Conservation (phyloP, 345 rosid genomes). For the Leavenworthia alabamica region DNA sequence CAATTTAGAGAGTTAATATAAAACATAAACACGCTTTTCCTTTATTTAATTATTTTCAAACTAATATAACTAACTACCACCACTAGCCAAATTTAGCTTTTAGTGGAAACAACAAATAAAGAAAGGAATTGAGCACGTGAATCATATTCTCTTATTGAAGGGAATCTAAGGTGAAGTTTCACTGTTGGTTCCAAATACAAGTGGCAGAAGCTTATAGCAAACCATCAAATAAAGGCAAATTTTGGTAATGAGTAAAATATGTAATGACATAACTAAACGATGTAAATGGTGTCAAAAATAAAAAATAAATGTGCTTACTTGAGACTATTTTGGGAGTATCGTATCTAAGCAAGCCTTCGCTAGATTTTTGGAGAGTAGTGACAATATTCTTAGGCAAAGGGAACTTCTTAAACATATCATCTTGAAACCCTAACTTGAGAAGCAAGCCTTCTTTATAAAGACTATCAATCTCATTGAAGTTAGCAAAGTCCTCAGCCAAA, state of each 20-base stretch:
- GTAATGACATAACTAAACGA: not conserved
- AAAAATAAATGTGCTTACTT: conserved; percentile 44
- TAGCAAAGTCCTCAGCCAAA: conserved; percentile 55
- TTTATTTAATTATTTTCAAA: not conserved
- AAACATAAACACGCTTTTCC: conserved; percentile 11
- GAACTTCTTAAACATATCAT: conserved; percentile 63
- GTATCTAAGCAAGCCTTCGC: conserved; percentile 77
- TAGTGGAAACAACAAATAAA: not conserved
- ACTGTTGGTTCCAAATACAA: conserved; percentile 19
- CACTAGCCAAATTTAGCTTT: not conserved
- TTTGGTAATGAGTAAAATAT: not conserved
- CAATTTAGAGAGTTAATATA: conserved; percentile 7
- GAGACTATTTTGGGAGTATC: conserved; percentile 80
- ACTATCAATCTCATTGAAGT: conserved; percentile 68
- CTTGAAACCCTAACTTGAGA: conserved; percentile 72
- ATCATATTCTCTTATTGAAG: conserved; percentile 6
- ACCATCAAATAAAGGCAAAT: not conserved
- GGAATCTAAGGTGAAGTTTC: not conserved
- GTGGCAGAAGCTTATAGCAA: not conserved
- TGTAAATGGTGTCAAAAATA: not conserved
- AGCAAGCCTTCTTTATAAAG: conserved; percentile 90
- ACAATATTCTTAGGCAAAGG: conserved; percentile 59
- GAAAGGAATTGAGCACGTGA: conserved; percentile 22
- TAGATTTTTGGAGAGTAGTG: conserved; percentile 49
- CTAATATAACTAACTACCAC: conserved; percentile 20